phyloP scores from a whole-genome alignment of 2,329 filamentous ascomycete genomes.

The Colletotrichum costaricense region DNA sequence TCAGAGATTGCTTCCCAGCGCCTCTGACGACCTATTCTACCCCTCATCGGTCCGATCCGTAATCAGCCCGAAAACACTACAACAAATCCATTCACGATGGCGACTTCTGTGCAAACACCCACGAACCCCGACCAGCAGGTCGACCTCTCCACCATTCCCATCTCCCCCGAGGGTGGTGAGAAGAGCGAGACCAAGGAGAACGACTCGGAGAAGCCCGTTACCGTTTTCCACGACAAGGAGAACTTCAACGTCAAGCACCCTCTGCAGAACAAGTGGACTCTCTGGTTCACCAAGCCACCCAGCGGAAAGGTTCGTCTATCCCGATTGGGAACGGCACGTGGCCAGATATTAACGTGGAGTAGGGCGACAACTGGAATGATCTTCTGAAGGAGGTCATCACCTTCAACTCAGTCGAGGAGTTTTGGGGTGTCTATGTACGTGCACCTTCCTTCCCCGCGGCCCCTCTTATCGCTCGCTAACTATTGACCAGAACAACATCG shows the following conservation, averaged over 20 bases:
- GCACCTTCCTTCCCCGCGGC: background rate
- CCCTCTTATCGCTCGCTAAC: conserved; percentile 35
- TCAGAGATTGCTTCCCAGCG: conserved; percentile 14
- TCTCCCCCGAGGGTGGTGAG: conserved; percentile 71
- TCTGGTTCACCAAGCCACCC: conserved; percentile 99
- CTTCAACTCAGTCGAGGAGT: conserved; percentile 98
- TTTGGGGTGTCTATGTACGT: conserved; percentile 98
- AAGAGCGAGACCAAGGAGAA: conserved; percentile 60
- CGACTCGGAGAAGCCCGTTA: conserved; percentile 75
- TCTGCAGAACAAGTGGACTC: conserved; percentile 95
- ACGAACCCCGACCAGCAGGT: conserved; percentile 60
- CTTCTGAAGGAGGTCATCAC: conserved; percentile 98
- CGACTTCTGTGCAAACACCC: conserved; percentile 42
- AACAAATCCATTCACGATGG: conserved; percentile 45
- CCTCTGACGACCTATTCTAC: conserved; percentile 15
- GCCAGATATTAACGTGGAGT: conserved; percentile 5
- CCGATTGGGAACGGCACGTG: conserved; percentile 37
- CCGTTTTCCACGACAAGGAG: conserved; percentile 97
- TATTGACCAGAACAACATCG: conserved; percentile 91
- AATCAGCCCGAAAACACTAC: conserved; percentile 15
- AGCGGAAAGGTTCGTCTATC: conserved; percentile 81
- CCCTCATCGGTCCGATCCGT: conserved; percentile 22
- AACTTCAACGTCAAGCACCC: conserved; percentile 99
- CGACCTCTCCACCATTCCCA: conserved; percentile 75
- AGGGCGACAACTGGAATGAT: conserved; percentile 99